Percentiles rank a stretch among this genome's conserved stretches.
Evolutionary conservation across 495 filamentous ascomycete genomes (phyloP).

Genomic region (Elasticomyces elasticus): DNA sequence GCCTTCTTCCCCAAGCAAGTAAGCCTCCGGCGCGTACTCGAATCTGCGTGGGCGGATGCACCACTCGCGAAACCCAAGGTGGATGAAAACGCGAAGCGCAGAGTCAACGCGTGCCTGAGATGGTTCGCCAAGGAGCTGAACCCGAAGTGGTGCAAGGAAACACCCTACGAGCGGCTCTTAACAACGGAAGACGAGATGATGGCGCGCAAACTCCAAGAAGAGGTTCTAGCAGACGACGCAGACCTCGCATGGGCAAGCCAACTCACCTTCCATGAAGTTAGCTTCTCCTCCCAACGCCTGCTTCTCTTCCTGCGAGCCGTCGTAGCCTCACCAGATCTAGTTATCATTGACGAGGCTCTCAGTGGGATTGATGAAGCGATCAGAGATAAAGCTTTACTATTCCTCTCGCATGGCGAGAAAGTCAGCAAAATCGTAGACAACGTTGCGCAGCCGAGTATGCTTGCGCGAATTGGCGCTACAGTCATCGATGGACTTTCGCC

Average conservation of each 20-base stretch:
- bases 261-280: constrained; percentile 60
- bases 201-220: neutral
- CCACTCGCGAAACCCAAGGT: constrained; percentile 61
- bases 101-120: constrained; percentile 54
- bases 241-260: constrained; percentile 57
- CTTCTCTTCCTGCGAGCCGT: constrained; percentile 77
- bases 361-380: constrained; percentile 75
- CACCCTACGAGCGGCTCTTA: neutral
- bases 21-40: constrained; percentile 62
- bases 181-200: neutral
- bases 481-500: constrained; percentile 47
- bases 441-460: constrained; percentile 1
- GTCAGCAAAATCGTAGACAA: constrained; percentile 1
- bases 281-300: constrained; percentile 70
- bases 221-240: neutral
- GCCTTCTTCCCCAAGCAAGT: constrained; percentile 78
- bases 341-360: constrained; percentile 89
- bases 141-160: constrained; percentile 28
- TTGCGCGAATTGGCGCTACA: constrained; percentile 27
- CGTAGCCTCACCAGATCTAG: constrained; percentile 71
- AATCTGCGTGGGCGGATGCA: constrained; percentile 83
- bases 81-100: constrained; percentile 39
- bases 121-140: constrained; percentile 71
- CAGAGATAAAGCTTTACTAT: constrained; percentile 72
- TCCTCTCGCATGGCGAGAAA: constrained; percentile 43